phyloP scores from a whole-genome alignment of 163 green algal species.

The Chlorella variabilis region DNA sequence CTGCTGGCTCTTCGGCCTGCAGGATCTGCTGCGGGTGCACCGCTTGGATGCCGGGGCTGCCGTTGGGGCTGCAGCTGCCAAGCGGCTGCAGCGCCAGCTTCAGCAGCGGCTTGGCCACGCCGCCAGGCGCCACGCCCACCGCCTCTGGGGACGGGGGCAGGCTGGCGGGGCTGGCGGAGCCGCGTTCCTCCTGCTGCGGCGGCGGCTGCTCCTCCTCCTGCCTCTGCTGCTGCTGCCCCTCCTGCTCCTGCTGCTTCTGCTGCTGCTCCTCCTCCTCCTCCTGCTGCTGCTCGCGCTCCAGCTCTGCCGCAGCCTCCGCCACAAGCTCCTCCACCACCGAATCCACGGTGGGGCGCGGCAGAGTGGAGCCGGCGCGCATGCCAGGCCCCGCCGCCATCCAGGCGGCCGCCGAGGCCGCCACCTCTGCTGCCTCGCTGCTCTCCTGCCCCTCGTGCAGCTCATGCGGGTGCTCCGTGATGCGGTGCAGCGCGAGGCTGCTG shows the following conservation, averaged over 20 bases:
- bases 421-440: background rate
- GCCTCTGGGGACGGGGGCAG: background rate
- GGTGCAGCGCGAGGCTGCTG: background rate
- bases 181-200: background rate
- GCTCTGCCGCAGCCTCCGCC: conserved; percentile 18
- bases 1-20: background rate
- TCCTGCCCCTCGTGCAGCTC: conserved; percentile 3
- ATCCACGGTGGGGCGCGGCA: background rate
- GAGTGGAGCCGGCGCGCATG: background rate
- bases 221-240: too few species aligned
- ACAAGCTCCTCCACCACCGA: conserved; percentile 16
- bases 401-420: background rate
- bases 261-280: too few species aligned
- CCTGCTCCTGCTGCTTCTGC: too few species aligned
- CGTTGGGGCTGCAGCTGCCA: conserved; percentile 21
- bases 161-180: background rate
- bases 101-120: conserved; percentile 18
- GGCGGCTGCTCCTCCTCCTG: too few species aligned
- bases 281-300: background rate
- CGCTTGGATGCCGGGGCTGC: conserved; percentile 33
- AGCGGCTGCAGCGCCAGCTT: background rate
- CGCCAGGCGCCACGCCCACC: background rate
- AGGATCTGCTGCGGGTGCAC: conserved; percentile 17
- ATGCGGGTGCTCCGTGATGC: conserved; percentile 26
- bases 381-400: background rate